Percentiles rank a stretch among this genome's conserved stretches.
These are phyloP conservation scores for Lablab purpureus DNA, from an alignment of 306 rosid species.

Conservation along the genomic window DNA sequence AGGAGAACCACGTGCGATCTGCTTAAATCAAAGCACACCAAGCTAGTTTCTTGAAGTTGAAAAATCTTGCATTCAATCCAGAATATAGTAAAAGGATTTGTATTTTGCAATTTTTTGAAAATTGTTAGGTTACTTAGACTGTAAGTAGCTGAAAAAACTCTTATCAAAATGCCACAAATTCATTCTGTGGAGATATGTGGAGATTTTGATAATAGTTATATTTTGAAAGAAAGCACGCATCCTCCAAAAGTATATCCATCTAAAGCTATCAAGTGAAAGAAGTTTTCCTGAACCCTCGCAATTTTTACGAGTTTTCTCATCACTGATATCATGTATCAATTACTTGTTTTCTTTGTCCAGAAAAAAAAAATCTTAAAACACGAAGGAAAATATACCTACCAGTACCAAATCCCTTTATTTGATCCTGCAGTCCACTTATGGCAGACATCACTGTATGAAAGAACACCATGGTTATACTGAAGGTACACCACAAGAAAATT, in stretches of 20 bases:
- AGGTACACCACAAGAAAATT: conserved; percentile 1
- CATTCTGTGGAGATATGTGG: background rate
- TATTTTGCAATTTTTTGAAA: conserved; percentile 9
- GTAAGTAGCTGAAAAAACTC: conserved; percentile 7
- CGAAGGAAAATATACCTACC: conserved; percentile 64
- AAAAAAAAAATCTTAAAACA: conserved; percentile 20
- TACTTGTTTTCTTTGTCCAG: background rate
- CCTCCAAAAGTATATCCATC: conserved; percentile 10
- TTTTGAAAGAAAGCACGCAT: conserved; percentile 11
- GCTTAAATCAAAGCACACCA: background rate
- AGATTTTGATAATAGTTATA: background rate
- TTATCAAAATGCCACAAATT: background rate
- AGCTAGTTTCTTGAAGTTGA: background rate
- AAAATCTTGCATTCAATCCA: background rate
- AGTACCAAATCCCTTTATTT: conserved; percentile 73
- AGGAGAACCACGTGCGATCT: background rate
- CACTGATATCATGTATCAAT: conserved; percentile 15
- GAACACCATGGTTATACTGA: conserved; percentile 45
- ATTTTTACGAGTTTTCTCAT: conserved; percentile 1
- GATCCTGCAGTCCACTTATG: conserved; percentile 86
- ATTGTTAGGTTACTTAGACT: background rate
- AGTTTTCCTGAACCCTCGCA: background rate
- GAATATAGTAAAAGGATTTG: background rate
- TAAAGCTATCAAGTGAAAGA: conserved; percentile 1
- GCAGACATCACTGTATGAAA: conserved; percentile 87